Percentiles rank a stretch among this genome's conserved stretches.
Evolutionary conservation across 78 protist genomes (phyloP).

Genomic region (Acrasis kona): DNA sequence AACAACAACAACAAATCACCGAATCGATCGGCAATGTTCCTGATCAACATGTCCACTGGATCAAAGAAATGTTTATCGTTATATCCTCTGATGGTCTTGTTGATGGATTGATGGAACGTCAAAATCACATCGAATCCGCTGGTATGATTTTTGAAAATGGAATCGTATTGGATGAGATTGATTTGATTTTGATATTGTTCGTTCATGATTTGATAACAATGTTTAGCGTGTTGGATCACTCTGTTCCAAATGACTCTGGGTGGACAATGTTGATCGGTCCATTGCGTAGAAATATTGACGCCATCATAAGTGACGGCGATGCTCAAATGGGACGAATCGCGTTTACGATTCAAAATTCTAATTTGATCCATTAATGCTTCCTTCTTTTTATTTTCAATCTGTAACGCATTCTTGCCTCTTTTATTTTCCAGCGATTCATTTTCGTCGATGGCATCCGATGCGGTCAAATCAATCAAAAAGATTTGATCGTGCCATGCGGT

Average conservation of each 20-base stretch:
- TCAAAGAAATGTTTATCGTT: background rate
- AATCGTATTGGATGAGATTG: background rate
- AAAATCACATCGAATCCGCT: background rate
- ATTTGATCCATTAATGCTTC: too few relatives aligned
- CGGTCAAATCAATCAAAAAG: too few relatives aligned
- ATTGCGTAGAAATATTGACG: background rate
- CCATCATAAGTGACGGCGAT: background rate
- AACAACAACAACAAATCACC: background rate
- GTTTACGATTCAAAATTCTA: too few relatives aligned
- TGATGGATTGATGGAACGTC: background rate
- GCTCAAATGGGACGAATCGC: too few relatives aligned
- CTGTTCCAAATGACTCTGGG: background rate
- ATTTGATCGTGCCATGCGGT: too few relatives aligned
- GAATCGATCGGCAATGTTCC: background rate
- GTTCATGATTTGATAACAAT: too few relatives aligned
- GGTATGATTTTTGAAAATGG: background rate
- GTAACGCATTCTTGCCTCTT: background rate
- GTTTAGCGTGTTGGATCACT: background rate
- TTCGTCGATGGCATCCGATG: too few relatives aligned
- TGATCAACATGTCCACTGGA: background rate
- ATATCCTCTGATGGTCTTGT: background rate
- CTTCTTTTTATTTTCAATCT: too few relatives aligned
- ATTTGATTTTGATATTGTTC: background rate
- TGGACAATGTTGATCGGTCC: background rate
- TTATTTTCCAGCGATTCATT: background rate